Evolutionary conservation across 441 rosid species (phyloP), one percentile per base, ranked within the genome.

Genomic region (Daphne laureola): DNA sequence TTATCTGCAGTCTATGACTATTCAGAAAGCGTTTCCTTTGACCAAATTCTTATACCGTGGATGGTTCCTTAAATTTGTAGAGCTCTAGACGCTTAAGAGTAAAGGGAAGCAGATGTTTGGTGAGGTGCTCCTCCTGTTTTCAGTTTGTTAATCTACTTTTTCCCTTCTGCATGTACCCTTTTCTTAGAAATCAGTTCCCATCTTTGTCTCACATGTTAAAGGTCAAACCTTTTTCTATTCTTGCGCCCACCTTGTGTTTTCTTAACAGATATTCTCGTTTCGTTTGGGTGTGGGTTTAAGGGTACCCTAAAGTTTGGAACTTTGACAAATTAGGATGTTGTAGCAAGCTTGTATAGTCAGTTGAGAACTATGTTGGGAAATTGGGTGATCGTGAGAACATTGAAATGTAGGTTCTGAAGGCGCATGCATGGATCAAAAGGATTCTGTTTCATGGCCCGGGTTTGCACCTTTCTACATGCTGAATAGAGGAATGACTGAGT

Each of bases 351-450:
- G 46, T 36, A 53, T 36, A 53, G 43, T 55, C 16, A 51, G 52
- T 57, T 60, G 23, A 42, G 49, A 57, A 16, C 43, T 50, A 40
- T 63, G 55, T 58, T 58, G 31, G 31, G 40, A 46, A 55, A 60
- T 67, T 62, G 67, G 49, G 63, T 17, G 38, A 31, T 31, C 50
- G 38, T 52, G 60, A 55, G 57, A 48, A 46, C 17, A 50, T 57
- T 62, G 49, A 41, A 57, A 69, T 51, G 38, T 47, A 60, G 62
- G 64, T 59, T 54, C 42, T 63, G 40, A 25, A 55, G 59, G 76
- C 81, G 70, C 75, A 80, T 82, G 88, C 73, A 92, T 92, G 96
- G 98, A 92, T 86, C 82, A 91, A 76, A 83, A 92, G 72, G 98
- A 87, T 54, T 75, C 90, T 50, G 85, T 91, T 84, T 69, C 80